Conservation (phyloP, 139 green algal genomes). For the Desmodesmus armatus region DNA sequence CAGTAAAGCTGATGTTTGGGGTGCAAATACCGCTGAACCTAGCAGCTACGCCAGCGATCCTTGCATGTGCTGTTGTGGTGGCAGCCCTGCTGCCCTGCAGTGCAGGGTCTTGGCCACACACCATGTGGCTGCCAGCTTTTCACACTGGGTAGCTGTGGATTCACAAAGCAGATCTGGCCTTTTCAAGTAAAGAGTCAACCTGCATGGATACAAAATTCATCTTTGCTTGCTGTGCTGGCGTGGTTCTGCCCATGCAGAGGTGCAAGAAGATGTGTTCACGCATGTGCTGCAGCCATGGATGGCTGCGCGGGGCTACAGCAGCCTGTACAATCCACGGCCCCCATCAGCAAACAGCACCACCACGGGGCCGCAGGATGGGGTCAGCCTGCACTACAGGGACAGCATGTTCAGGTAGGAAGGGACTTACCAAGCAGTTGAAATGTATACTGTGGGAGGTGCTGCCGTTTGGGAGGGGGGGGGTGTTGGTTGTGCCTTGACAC, state of each 20-base stretch:
- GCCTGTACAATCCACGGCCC: slow-evolving; percentile 30
- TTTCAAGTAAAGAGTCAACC: too few species aligned
- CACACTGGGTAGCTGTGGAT: too few species aligned
- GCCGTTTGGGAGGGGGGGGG: not conserved
- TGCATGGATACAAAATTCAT: too few species aligned
- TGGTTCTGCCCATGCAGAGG: slow-evolving; percentile 44
- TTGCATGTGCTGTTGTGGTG: too few species aligned
- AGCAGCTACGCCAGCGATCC: too few species aligned
- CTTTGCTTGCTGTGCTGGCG: not conserved
- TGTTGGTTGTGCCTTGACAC: too few species aligned
- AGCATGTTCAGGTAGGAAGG: not conserved
- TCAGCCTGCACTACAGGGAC: slow-evolving; percentile 11
- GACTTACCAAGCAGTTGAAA: too few species aligned
- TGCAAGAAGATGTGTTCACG: slow-evolving; percentile 60
- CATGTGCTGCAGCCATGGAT: slow-evolving; percentile 57
- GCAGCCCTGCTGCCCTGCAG: too few species aligned
- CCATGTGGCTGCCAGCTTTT: too few species aligned
- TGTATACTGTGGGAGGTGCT: not conserved
- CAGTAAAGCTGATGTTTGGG: too few species aligned
- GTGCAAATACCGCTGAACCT: not conserved
- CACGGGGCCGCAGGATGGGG: not conserved
- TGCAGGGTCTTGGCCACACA: too few species aligned
- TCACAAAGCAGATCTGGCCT: too few species aligned
- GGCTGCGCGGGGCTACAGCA: slow-evolving; percentile 46
- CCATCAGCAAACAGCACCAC: not conserved